A percentile compares a stretch with the other conserved stretches of the same genome.
Conservation (phyloP, 2,329 filamentous ascomycete genomes). For the Beauveria bassiana region DNA sequence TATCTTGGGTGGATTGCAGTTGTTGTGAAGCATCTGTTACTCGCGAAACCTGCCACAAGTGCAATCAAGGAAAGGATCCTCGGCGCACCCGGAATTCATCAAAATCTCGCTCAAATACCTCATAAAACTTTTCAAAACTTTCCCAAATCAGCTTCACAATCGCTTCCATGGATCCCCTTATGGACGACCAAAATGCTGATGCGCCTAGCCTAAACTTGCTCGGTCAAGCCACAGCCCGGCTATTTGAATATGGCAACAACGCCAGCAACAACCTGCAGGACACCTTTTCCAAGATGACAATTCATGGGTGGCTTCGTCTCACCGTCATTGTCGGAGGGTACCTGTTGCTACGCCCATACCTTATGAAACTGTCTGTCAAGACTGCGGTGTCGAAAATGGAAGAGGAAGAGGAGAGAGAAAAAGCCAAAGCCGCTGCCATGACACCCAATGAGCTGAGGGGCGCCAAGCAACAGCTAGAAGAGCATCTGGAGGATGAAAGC, state of each 20-base stretch:
- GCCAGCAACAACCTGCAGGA: constrained; percentile 40
- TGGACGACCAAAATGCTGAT: constrained; percentile 19
- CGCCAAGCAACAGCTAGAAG: constrained; percentile 44
- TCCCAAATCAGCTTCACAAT: constrained; percentile 1
- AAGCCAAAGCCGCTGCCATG: constrained; percentile 50
- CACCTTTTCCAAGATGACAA: constrained; percentile 43
- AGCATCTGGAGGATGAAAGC: constrained; percentile 41
- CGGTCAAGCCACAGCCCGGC: constrained; percentile 24
- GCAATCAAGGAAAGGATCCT: background rate
- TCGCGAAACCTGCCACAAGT: background rate
- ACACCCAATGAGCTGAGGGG: constrained; percentile 59
- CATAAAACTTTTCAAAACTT: constrained; percentile 14
- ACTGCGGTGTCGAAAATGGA: constrained; percentile 58
- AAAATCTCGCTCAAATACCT: constrained; percentile 5
- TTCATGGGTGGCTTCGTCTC: constrained; percentile 57
- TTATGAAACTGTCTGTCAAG: constrained; percentile 59
- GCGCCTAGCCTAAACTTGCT: constrained; percentile 25
- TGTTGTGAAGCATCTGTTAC: background rate
- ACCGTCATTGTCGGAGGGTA: constrained; percentile 66
- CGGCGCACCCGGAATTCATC: background rate
- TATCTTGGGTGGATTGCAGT: background rate
- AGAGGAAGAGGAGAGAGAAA: constrained; percentile 43
- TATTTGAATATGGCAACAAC: constrained; percentile 29
- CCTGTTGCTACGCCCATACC: constrained; percentile 63
- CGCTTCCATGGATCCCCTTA: constrained; percentile 16